Evolutionary conservation across 306 rosid genomes (phyloP), one percentile per base, ranked within the genome.

Genomic region (Vicia faba): DNA sequence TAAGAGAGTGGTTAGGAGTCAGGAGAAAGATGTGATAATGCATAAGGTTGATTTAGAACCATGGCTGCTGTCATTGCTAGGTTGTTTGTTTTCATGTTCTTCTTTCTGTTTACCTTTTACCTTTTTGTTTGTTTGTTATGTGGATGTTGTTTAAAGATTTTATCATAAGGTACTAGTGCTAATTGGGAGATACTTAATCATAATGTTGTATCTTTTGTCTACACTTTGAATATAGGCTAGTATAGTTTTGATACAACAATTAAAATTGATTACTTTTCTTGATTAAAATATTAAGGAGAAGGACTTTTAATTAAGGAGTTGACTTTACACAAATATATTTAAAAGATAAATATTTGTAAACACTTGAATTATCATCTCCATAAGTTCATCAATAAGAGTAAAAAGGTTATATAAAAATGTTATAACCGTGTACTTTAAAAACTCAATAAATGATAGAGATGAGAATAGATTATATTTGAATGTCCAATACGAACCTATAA

Each of bases 1-100:
- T 83, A 77, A 83, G 74, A 83, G 77, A 77, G 87, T 79, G 69
- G 88, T 85, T 88, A 74, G 69, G 61, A 62, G 83, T 83, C 85
- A 68, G 64, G 61, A 62, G 70, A 15, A 65, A 60, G 4, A 62
- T 81, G 80, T 82, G 67, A 62, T 66, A 36, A 50, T 38, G 48
- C 60, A 59, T 65, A n/a, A n/a, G n/a, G n/a, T n/a, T n/a, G n/a
- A n/a, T n/a, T 68, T 65, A 46, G 54, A 78, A 75, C 65, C 26
- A 14, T 62, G 76, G 64, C 75, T 83, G 64, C 75, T 83, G 81
- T 64, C 80, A 72, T 72, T 77, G 79, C 80, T 59, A 29, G 4
- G 44, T 79, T 83, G 84, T 83, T 77, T 80, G 79, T 73, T 74
- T 79, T 55, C 69, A 5, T 19, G 31, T 63, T 61, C n/a, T 60